Conservation (phyloP, 2,329 filamentous ascomycete genomes). For the Pseudogymnoascus sp. region DNA sequence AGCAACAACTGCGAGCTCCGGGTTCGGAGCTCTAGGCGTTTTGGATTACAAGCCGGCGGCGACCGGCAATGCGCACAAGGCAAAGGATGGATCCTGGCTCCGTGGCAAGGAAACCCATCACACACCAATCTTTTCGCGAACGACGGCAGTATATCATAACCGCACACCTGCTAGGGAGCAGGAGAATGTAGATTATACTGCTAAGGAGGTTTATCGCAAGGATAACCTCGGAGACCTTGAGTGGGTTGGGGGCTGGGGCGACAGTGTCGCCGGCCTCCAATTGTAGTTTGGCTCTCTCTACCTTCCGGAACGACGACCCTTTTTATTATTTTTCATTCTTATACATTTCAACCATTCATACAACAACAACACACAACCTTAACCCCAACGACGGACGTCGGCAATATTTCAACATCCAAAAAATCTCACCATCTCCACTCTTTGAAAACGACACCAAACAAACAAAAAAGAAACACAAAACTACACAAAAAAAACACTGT, state of each 20-base stretch:
- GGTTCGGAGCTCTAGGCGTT: slow-evolving; percentile 30
- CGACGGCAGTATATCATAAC: slow-evolving; percentile 6
- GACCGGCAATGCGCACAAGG: slow-evolving; percentile 20
- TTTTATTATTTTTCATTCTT: slow-evolving; percentile 21
- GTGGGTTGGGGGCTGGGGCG: slow-evolving; percentile 91
- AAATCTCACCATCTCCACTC: not conserved
- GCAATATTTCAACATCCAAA: not conserved
- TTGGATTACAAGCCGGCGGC: slow-evolving; percentile 34
- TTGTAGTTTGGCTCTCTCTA: slow-evolving; percentile 50
- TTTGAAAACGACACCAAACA: not conserved
- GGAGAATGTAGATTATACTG: slow-evolving; percentile 20
- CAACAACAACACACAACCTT: not conserved
- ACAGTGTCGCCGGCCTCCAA: slow-evolving; percentile 41
- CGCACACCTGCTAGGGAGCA: slow-evolving; percentile 24
- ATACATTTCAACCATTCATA: not conserved
- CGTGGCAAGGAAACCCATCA: slow-evolving; percentile 10
- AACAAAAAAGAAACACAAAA: not conserved
- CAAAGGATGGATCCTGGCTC: slow-evolving; percentile 23
- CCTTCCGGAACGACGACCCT: slow-evolving; percentile 15
- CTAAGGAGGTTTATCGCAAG: slow-evolving; percentile 49
- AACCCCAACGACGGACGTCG: not conserved
- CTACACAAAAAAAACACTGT: slow-evolving; percentile 5
- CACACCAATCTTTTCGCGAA: slow-evolving; percentile 5
- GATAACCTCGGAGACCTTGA: slow-evolving; percentile 71
- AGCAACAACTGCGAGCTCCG: slow-evolving; percentile 41